These are phyloP conservation scores for Alnus glutinosa DNA, from an alignment of 306 rosid genomes.

Conservation along the genomic window DNA sequence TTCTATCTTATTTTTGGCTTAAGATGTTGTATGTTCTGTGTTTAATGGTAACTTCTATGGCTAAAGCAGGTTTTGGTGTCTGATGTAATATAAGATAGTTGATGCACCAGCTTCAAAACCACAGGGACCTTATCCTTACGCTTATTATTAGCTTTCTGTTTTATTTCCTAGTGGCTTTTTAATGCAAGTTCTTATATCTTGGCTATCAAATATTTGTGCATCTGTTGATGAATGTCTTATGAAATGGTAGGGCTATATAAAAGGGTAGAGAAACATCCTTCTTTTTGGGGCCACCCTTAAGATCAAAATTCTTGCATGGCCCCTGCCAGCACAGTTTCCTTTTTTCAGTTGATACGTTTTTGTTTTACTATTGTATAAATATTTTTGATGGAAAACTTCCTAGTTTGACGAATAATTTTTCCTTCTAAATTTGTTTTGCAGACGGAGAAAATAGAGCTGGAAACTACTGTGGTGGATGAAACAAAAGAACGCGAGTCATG, in stretches of 20 bases:
- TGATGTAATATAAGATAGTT: slow-evolving; percentile 1
- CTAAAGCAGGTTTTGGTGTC: not conserved
- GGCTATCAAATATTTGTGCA: not conserved
- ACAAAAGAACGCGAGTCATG: slow-evolving; percentile 97
- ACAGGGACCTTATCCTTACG: not conserved
- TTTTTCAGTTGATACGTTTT: slow-evolving; percentile 16
- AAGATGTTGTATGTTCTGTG: slow-evolving; percentile 6
- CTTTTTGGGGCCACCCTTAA: no score
- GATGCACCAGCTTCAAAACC: not conserved
- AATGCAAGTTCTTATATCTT: not conserved
- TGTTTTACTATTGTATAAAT: not conserved
- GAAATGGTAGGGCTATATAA: no score
- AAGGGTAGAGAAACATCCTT: no score
- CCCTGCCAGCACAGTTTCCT: not conserved
- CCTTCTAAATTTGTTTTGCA: slow-evolving; percentile 37
- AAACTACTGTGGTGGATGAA: slow-evolving; percentile 97
- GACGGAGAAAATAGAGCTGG: slow-evolving; percentile 98
- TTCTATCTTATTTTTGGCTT: slow-evolving; percentile 18
- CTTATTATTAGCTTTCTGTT: not conserved
- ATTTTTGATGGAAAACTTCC: slow-evolving; percentile 15
- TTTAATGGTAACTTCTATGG: not conserved
- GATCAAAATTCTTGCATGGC: not conserved
- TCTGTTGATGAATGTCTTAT: not conserved
- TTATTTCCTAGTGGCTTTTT: not conserved
- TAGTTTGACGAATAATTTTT: slow-evolving; percentile 23